Conservation (phyloP, 192 early-diverging fungal genomes). For the Umbelopsis sp. region DNA sequence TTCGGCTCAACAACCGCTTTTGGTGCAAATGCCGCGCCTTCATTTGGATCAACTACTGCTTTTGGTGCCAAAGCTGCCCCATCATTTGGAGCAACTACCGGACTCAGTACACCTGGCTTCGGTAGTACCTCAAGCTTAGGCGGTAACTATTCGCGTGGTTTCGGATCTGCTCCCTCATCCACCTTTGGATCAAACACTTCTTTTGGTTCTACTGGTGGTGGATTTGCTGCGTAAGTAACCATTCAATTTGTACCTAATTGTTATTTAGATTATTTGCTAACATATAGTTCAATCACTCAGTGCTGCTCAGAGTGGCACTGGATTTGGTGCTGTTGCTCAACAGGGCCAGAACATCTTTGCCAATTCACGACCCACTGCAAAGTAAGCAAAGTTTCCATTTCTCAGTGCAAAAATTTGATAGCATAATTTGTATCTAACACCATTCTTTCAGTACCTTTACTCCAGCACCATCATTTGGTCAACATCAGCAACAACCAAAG, state of each 20-base stretch:
- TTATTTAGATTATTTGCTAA: no score
- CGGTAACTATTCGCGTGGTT: background rate
- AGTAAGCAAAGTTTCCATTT: background rate
- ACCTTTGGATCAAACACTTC: conserved; percentile 18
- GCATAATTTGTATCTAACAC: no score
- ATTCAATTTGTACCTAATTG: background rate
- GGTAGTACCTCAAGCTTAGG: background rate
- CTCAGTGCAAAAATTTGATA: no score
- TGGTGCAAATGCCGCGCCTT: background rate
- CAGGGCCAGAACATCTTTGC: conserved; percentile 5
- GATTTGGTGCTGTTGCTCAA: conserved; percentile 7
- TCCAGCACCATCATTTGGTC: background rate
- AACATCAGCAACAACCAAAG: background rate
- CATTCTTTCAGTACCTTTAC: background rate
- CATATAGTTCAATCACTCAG: background rate
- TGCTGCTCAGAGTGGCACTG: conserved; percentile 1
- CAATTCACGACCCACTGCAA: background rate
- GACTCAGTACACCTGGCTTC: background rate
- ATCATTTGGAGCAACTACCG: background rate
- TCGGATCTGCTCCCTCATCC: background rate
- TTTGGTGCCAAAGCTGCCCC: background rate
- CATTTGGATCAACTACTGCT: conserved; percentile 7
- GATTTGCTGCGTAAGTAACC: conserved; percentile 10
- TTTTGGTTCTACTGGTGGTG: conserved; percentile 1
- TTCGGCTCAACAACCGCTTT: conserved; percentile 22